Evolutionary conservation across 495 filamentous ascomycete species (phyloP).

Genomic region (Cercophora samala): DNA sequence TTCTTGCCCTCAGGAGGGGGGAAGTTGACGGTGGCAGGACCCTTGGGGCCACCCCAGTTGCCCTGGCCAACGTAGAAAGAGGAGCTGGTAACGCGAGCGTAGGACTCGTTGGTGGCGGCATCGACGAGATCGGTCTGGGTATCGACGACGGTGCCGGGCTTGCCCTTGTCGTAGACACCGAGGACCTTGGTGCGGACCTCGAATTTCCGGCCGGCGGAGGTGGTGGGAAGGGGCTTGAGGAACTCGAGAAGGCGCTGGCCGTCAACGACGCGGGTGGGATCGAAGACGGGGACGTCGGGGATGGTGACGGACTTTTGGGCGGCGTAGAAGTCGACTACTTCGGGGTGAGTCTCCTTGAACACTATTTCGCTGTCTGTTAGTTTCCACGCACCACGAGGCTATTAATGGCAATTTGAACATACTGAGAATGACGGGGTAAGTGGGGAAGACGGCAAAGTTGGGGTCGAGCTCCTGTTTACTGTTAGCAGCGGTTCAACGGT

Average conservation of each 20-base stretch:
- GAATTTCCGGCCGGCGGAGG: constrained; percentile 67
- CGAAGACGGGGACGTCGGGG: constrained; percentile 74
- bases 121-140: constrained; percentile 76
- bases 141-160: constrained; percentile 76
- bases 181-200: constrained; percentile 76
- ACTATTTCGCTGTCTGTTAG: constrained; percentile 40
- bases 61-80: constrained; percentile 83
- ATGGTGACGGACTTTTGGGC: constrained; percentile 57
- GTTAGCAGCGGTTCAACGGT: constrained; percentile 18
- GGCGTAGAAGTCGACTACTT: constrained; percentile 85
- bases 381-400: neutral
- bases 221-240: constrained; percentile 71
- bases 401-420: constrained; percentile 28
- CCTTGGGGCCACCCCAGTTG: constrained; percentile 87
- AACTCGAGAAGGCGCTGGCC: constrained; percentile 79
- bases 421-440: constrained; percentile 81
- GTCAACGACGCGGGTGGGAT: constrained; percentile 71
- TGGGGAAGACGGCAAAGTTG: constrained; percentile 79
- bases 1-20: constrained; percentile 66
- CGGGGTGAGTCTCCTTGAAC: constrained; percentile 74
- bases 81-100: constrained; percentile 62
- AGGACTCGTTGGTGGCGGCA: constrained; percentile 64
- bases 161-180: constrained; percentile 90
- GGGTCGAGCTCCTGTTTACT: constrained; percentile 69
- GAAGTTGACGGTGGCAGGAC: constrained; percentile 70